Evolutionary conservation across 805 yeast genomes (phyloP).

Genomic region (Nakazawaea pomicola): DNA sequence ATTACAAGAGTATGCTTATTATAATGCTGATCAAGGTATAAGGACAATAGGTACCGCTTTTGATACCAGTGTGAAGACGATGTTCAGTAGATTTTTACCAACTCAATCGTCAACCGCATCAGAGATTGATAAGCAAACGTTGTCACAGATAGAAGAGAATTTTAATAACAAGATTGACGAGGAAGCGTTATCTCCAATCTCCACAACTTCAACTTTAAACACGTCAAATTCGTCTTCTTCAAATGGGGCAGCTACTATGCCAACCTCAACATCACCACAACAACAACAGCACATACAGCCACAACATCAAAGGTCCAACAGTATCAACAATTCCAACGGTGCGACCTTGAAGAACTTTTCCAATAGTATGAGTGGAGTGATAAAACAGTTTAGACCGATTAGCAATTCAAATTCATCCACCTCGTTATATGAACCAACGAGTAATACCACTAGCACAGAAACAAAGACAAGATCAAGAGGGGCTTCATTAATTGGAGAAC

Average conservation of each 20-base stretch:
- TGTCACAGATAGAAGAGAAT: conserved; percentile 27
- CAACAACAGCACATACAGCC: conserved; percentile 7
- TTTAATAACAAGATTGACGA: conserved; percentile 7
- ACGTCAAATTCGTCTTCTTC: conserved; percentile 6
- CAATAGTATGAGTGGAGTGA: conserved; percentile 28
- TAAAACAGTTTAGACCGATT: conserved; percentile 28
- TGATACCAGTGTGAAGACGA: conserved; percentile 27
- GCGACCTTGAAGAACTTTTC: conserved; percentile 24
- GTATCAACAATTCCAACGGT: conserved; percentile 15
- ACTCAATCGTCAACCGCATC: conserved; percentile 14
- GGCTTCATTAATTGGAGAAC: conserved; percentile 6
- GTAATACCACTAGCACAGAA: neutral
- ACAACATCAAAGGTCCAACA: conserved; percentile 14
- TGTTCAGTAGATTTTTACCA: conserved; percentile 26
- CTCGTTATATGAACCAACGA: conserved; percentile 17
- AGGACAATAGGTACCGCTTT: conserved; percentile 29
- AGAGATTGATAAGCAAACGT: conserved; percentile 17
- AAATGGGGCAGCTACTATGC: neutral
- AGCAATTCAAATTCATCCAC: conserved; percentile 28
- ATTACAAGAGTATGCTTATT: conserved; percentile 16
- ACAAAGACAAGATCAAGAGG: conserved; percentile 16
- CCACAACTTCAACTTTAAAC: conserved; percentile 7
- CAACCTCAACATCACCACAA: conserved; percentile 3
- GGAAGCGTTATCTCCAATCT: neutral
- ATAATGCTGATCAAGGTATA: conserved; percentile 31